These are phyloP conservation scores for Leucogyrophana mollusca DNA, from an alignment of 768 basidiomycete genomes.

Conservation along the genomic window DNA sequence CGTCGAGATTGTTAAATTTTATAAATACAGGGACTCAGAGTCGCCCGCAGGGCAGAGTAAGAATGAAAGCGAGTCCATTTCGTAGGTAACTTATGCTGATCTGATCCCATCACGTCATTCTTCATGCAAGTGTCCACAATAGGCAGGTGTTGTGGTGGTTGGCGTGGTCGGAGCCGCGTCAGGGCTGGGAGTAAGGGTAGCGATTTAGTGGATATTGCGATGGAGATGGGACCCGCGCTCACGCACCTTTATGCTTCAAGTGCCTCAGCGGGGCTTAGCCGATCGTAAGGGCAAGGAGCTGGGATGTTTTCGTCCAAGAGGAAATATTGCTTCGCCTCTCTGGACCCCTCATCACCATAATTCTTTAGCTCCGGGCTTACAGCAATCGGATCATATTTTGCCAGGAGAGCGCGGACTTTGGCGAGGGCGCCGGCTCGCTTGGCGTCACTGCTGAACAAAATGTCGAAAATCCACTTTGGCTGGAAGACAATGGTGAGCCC, in stretches of 20 bases:
- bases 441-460: conserved; percentile 17
- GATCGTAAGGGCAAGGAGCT: conserved; percentile 15
- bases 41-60: too few relatives aligned
- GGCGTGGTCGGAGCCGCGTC: neutral
- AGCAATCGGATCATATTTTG: conserved; percentile 18
- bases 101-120: neutral
- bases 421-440: conserved; percentile 16
- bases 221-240: neutral
- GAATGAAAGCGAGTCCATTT: too few relatives aligned
- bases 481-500: conserved; percentile 22
- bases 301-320: conserved; percentile 20
- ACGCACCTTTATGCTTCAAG: conserved; percentile 5
- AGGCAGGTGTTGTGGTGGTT: conserved; percentile 8
- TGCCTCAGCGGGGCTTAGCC: conserved; percentile 3
- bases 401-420: conserved; percentile 15
- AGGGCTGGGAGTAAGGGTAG: neutral
- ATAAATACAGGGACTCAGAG: too few relatives aligned
- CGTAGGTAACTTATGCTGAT: neutral
- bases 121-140: neutral
- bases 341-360: conserved; percentile 18
- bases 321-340: conserved; percentile 21
- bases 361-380: conserved; percentile 22
- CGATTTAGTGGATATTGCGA: neutral
- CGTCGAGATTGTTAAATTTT: too few relatives aligned
- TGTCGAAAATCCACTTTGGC: conserved; percentile 22